Base-by-base conservation (phyloP, 495 filamentous ascomycete species). In the Penicillium pulvis region DNA sequence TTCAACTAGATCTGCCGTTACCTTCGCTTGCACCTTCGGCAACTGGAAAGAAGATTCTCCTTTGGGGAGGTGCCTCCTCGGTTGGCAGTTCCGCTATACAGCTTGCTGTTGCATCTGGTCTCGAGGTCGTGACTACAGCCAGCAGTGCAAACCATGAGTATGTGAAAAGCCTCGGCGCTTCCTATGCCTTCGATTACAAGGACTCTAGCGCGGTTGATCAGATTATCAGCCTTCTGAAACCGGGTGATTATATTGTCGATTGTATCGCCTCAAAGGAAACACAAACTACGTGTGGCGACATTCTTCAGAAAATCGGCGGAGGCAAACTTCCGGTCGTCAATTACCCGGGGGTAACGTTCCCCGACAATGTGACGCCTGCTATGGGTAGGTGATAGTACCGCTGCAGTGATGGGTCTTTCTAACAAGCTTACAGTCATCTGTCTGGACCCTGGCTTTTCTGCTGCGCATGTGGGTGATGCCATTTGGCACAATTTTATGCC, bases 101-200 rank as follows among this genome's bases (percentile, higher is more conserved):
- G 55, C 60, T 77, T 16, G 75, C 71, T 5, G 54, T 57, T 7
- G 64, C 66, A 6, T 58, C 71, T 17, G 74, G 75, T 1, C 58
- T 66, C 20, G 59, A 68, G 14, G 74, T 81, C 14, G 51, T 78
- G 30, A 62, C 74, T 2, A 80, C 76, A 4, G 66, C 71, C 7
- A 69, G 67, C 10, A 24, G 50, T 6, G 57, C 55, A 0, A 80
- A 80, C 49, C 63, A 72, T 43, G 63, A 61, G 2, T 70, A 63
- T 42, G 68, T 79, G 6, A 71, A 63, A 56, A 57, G 35, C 7
- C 69, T 76, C 4, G 79, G 78, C 19, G 78, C 73, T 0, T 55
- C 51, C 10, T 36, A 68, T n/a, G 63, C 65, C 3, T 72, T 80
- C 52, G 71, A 81, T 58, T 70, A 81, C 50, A 61, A 64, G 7